A percentile compares a stretch with the other conserved stretches of the same genome.
These are phyloP conservation scores for Acacia melanoxylon DNA, from an alignment of 306 rosid genomes.

Conservation along the genomic window DNA sequence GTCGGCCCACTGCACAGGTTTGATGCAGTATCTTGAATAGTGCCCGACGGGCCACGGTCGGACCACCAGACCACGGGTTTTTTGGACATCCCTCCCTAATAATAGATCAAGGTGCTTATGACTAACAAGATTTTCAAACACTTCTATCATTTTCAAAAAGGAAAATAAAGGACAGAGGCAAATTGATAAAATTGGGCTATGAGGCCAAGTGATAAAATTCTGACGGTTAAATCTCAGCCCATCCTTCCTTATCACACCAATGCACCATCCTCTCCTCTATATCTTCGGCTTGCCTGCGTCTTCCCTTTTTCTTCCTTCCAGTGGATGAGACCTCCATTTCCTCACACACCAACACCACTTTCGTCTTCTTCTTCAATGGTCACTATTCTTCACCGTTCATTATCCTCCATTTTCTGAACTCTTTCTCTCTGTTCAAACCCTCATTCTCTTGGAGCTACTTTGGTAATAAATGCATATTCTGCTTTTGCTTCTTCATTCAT, in stretches of 20 bases:
- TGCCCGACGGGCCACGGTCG: no score
- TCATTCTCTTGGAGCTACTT: background rate
- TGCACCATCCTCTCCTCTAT: constrained; percentile 45
- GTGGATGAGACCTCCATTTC: constrained; percentile 31
- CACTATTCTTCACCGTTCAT: constrained; percentile 33
- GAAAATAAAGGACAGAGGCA: background rate
- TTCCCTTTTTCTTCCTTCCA: constrained; percentile 22
- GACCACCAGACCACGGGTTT: no score
- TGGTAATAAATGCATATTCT: background rate
- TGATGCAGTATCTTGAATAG: no score
- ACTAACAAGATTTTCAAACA: no score
- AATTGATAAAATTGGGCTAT: constrained; percentile 36
- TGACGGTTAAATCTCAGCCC: constrained; percentile 88
- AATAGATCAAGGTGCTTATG: no score
- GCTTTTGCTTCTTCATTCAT: background rate
- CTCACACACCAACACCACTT: background rate
- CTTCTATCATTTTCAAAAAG: background rate
- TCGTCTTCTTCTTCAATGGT: constrained; percentile 6
- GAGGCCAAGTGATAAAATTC: constrained; percentile 46
- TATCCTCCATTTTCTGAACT: constrained; percentile 48
- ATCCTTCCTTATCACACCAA: constrained; percentile 96
- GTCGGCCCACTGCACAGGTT: no score
- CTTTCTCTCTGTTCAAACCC: constrained; percentile 18
- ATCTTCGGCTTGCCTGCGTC: constrained; percentile 36
- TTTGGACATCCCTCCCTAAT: no score